Base-by-base conservation (phyloP, 139 green algal species). In the Tetradesmus obliquus region DNA sequence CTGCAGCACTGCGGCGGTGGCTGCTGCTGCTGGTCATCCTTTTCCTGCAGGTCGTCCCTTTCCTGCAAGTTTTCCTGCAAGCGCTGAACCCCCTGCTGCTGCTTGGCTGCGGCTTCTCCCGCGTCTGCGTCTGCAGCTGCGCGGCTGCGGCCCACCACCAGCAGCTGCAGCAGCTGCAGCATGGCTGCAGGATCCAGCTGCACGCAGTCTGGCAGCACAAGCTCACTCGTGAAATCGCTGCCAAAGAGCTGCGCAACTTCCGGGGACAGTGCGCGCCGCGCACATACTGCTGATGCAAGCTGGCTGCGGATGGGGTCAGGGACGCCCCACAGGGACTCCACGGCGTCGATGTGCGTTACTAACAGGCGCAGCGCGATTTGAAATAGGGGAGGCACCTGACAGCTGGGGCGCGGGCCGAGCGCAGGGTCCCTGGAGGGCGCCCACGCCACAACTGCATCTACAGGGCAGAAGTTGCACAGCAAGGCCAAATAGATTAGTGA, bases 301-400 rank as follows among this genome's bases (percentile, higher is more conserved):
- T 90, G 89, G 60, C 93, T 91, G 92, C 94, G 94, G 55, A 97
- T 95, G 2, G 55, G 87, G 55, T 97, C 94, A 8, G 96, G 96
- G 51, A 98, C 88, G 2, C 96, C 96, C 66, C 53, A 91, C 17
- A 98, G 90, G 3, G 85, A 93, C 71, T 96, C 95, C 9, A 98
- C 94, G 89, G 95, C 95, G 3, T 96, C 95, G 0, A 97, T 93
- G 87, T 95, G 91, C n/a, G 92, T 83, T 2, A 93, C 94, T 22
- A 97, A 55, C 4, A 97, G 80, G 4, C 90, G 62, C 20, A 96
- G 66, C 60, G 93, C 94, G 4, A 94, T 55, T 5, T 86, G 55
- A 66, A 94, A 94, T 51, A 98, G 93, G 1, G 89, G 51, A 8
- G 51, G 66, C 2, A 97, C 90, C 20, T 79, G 62, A 51, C 32